Conservation (phyloP, 371 early-diverging fungal species). For the Choanephora cucurbitarum region DNA sequence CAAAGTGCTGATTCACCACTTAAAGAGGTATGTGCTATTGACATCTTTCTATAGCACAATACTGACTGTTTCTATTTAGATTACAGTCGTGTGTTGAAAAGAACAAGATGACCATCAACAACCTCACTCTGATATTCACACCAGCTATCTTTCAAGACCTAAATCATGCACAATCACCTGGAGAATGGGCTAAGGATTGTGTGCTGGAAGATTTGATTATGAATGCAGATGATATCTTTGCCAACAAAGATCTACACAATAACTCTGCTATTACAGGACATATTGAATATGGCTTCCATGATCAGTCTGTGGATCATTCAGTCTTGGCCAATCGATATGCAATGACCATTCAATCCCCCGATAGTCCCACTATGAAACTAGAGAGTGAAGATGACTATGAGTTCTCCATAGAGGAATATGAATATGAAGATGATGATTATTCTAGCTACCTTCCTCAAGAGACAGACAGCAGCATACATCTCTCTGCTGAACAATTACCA, state of each 20-base stretch:
- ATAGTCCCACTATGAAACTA: conserved; percentile 17
- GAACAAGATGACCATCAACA: conserved; percentile 61
- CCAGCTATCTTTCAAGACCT: conserved; percentile 67
- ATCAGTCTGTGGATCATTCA: conserved; percentile 6
- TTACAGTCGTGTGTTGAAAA: conserved; percentile 43
- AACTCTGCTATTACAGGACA: conserved; percentile 51
- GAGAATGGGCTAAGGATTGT: conserved; percentile 50
- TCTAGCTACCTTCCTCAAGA: background rate
- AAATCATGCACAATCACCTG: conserved; percentile 50
- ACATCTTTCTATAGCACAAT: background rate
- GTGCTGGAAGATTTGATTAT: conserved; percentile 50
- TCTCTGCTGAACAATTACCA: background rate
- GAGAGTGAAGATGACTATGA: conserved; percentile 5
- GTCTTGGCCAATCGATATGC: conserved; percentile 21
- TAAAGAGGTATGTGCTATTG: conserved; percentile 42
- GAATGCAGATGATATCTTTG: conserved; percentile 43
- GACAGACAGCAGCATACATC: background rate
- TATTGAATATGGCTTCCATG: conserved; percentile 46
- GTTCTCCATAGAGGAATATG: too few relatives aligned
- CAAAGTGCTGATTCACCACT: conserved; percentile 54
- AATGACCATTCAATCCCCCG: conserved; percentile 27
- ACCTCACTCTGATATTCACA: conserved; percentile 58
- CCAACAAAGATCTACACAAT: conserved; percentile 46
- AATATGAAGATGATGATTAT: background rate
- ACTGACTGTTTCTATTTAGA: background rate